Percentiles rank a stretch among this genome's conserved stretches.
phyloP scores from a whole-genome alignment of 148 eudicot species.

The Rhododendron henanense region DNA sequence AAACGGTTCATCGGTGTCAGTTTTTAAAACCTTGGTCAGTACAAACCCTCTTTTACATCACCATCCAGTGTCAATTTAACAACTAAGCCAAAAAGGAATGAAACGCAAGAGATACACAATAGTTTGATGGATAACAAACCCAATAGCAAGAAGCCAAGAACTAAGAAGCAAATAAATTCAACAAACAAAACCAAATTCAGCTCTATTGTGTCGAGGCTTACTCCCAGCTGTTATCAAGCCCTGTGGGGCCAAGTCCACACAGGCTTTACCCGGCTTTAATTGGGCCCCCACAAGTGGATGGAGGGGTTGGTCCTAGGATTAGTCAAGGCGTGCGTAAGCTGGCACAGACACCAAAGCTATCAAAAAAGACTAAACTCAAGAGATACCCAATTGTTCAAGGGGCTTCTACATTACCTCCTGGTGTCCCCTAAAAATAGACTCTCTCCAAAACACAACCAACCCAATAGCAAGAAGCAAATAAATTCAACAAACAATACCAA shows the following conservation, averaged over 20 bases:
- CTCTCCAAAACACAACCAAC: neutral
- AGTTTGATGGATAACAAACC: too few species aligned
- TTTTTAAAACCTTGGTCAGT: neutral
- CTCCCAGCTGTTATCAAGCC: neutral
- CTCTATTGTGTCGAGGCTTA: neutral
- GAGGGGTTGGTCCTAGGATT: neutral
- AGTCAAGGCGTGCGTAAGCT: neutral
- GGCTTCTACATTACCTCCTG: neutral
- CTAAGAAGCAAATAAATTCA: neutral
- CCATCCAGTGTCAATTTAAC: too few species aligned
- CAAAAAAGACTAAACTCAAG: neutral
- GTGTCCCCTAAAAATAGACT: neutral
- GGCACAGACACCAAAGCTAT: neutral
- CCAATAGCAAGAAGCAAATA: neutral
- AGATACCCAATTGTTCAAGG: neutral
- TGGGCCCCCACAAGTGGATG: neutral
- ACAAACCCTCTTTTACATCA: neutral
- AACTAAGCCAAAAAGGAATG: too few species aligned
- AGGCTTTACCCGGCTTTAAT: neutral
- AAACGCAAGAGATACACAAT: too few species aligned
- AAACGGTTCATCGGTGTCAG: too few species aligned
- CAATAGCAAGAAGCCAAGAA: too few species aligned
- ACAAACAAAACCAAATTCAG: neutral
- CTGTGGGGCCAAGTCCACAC: neutral
- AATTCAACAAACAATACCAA: too few species aligned